phyloP scores from a whole-genome alignment of 768 basidiomycete genomes.

The Auricularia sp. region DNA sequence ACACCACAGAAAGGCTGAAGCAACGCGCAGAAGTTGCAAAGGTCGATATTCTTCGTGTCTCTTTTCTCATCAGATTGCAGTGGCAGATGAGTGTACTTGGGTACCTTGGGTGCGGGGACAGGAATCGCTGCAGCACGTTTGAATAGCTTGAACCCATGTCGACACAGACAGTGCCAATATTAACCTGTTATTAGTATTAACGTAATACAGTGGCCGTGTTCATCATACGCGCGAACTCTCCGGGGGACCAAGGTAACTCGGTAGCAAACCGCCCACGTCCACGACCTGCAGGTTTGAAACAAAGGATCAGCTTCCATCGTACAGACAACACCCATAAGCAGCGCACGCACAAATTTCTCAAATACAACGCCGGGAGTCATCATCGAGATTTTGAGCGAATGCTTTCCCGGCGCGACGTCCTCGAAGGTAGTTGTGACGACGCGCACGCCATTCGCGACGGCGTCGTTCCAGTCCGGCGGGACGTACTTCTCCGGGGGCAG shows the following conservation, averaged over 20 bases:
- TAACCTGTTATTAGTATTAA: not conserved
- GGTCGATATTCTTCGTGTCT: no score
- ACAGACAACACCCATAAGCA: not conserved
- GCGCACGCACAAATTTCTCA: conserved; percentile 43
- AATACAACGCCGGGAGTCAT: conserved; percentile 51
- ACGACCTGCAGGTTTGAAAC: not conserved
- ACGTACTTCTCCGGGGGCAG: conserved; percentile 32
- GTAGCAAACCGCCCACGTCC: conserved; percentile 47
- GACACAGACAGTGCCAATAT: no score
- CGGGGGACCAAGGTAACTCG: conserved; percentile 56
- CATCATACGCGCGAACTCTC: conserved; percentile 33
- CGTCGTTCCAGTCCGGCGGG: conserved; percentile 45
- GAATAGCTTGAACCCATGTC: no score
- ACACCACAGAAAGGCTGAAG: no score
- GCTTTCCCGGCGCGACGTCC: conserved; percentile 38
- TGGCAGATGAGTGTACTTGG: no score
- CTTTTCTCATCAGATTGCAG: no score
- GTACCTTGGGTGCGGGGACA: no score
- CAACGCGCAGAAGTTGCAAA: no score
- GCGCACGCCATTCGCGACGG: conserved; percentile 45
- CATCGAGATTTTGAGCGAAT: conserved; percentile 53
- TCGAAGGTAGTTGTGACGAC: conserved; percentile 30
- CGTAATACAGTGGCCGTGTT: not conserved
- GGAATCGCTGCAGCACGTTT: no score
- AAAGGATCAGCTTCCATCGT: not conserved